These are phyloP conservation scores for Liquidambar formosana DNA, from an alignment of 164 flowering plant species.

Conservation along the genomic window DNA sequence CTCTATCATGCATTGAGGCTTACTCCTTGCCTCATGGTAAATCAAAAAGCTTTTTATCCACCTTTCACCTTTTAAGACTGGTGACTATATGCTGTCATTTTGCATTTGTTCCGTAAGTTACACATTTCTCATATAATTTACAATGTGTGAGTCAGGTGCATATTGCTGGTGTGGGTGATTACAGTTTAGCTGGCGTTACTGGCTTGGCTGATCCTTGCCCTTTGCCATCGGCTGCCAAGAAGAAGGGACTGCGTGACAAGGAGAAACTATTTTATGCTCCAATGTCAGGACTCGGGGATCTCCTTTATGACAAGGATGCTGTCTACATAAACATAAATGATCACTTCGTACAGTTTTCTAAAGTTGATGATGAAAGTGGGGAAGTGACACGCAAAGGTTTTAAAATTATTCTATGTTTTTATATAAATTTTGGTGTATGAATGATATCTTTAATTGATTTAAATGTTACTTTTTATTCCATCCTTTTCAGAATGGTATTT, in stretches of 20 bases:
- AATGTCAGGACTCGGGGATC: conserved; percentile 97
- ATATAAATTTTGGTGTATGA: neutral
- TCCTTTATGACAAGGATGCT: conserved; percentile 96
- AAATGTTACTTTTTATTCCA: neutral
- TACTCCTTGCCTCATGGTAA: neutral
- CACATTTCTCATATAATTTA: neutral
- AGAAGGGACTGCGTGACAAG: conserved; percentile 92
- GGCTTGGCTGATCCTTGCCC: conserved; percentile 92
- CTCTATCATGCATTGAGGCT: neutral
- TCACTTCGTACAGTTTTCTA: conserved; percentile 80
- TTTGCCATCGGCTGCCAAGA: conserved; percentile 92
- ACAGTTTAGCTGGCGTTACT: conserved; percentile 60
- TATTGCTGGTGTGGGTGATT: conserved; percentile 98
- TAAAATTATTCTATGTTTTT: neutral
- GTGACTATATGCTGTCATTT: neutral
- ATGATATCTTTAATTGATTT: neutral
- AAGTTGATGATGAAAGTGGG: conserved; percentile 53
- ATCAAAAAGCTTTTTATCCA: neutral
- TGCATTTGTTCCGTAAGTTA: neutral
- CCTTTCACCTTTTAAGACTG: neutral
- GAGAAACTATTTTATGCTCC: conserved; percentile 97
- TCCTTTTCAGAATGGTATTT: neutral
- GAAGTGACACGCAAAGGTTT: conserved; percentile 48
- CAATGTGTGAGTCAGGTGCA: conserved; percentile 61
- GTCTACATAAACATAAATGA: conserved; percentile 90